Conservation (phyloP, 352 stramenopile genomes). For the Halophytophthora batemanensis region DNA sequence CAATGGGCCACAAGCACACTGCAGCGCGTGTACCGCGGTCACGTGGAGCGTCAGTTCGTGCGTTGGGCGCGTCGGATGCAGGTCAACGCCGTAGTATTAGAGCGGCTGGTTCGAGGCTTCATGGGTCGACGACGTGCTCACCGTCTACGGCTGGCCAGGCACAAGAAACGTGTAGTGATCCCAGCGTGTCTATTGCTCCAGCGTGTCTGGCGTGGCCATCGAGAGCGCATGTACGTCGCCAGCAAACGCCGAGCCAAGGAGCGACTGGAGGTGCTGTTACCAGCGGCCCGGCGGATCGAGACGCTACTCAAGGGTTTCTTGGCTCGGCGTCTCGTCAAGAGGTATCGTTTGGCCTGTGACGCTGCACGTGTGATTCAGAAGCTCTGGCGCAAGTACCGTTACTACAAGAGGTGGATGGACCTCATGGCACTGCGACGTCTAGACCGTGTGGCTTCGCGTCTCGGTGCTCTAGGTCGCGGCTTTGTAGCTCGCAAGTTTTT, state of each 20-base stretch:
- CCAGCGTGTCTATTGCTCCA: conserved; percentile 47
- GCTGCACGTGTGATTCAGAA: conserved; percentile 47
- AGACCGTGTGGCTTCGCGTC: conserved; percentile 59
- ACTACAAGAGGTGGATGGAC: conserved; percentile 46
- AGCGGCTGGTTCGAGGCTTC: conserved; percentile 58
- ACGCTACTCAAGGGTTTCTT: conserved; percentile 53
- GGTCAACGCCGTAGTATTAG: conserved; percentile 36
- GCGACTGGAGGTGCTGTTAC: conserved; percentile 37
- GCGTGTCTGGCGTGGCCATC: conserved; percentile 49
- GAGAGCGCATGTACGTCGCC: conserved; percentile 27
- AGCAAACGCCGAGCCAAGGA: conserved; percentile 27
- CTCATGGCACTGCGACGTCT: conserved; percentile 40
- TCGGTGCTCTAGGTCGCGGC: conserved; percentile 57
- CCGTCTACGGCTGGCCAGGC: conserved; percentile 37
- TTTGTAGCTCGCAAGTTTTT: conserved; percentile 61
- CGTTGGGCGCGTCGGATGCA: conserved; percentile 42
- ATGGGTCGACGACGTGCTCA: conserved; percentile 43
- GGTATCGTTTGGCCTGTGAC: conserved; percentile 24
- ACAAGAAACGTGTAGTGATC: conserved; percentile 42
- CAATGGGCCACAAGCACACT: conserved; percentile 26
- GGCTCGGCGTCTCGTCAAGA: conserved; percentile 32
- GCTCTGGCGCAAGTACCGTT: conserved; percentile 44
- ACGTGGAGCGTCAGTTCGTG: conserved; percentile 36
- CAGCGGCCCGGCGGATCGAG: conserved; percentile 51
- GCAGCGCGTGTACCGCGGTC: conserved; percentile 56